Percentiles rank a stretch among this genome's conserved stretches.
These are phyloP conservation scores for Fusarium sp. DNA, from an alignment of 2,329 filamentous ascomycete genomes.

Conservation along the genomic window DNA sequence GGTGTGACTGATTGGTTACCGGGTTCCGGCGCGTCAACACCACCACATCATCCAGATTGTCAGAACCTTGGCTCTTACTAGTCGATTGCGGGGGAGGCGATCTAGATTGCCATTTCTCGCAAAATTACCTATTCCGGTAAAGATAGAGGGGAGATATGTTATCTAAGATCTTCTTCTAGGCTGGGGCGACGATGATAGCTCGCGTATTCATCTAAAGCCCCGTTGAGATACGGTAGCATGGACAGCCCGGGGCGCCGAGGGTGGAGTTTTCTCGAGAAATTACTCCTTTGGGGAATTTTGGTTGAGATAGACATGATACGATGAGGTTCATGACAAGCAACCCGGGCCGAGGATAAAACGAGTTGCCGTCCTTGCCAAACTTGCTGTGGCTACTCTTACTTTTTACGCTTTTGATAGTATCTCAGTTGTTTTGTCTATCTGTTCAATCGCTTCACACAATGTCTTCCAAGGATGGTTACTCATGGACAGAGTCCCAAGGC, in stretches of 20 bases:
- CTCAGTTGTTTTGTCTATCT: neutral
- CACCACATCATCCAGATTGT: neutral
- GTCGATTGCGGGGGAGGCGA: slow-evolving; percentile 9
- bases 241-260: neutral
- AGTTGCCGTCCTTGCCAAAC: slow-evolving; percentile 18
- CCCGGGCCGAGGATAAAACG: slow-evolving; percentile 26
- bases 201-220: neutral
- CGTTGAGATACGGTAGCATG: neutral
- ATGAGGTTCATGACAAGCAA: neutral
- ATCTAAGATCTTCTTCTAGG: neutral
- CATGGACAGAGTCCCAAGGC: slow-evolving; percentile 48
- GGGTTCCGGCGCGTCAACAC: neutral
- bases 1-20: neutral
- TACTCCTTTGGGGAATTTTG: neutral
- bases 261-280: slow-evolving; percentile 5
- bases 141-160: neutral
- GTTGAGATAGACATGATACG: neutral
- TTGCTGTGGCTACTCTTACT: neutral
- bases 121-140: neutral
- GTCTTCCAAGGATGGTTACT: slow-evolving; percentile 49
- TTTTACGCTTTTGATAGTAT: neutral
- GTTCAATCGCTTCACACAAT: slow-evolving; percentile 8
- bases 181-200: neutral
- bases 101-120: slow-evolving; percentile 1
- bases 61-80: neutral